Evolutionary conservation across 1,284 basidiomycete genomes (phyloP).

Genomic region (Rhodotorula mucilaginosa): DNA sequence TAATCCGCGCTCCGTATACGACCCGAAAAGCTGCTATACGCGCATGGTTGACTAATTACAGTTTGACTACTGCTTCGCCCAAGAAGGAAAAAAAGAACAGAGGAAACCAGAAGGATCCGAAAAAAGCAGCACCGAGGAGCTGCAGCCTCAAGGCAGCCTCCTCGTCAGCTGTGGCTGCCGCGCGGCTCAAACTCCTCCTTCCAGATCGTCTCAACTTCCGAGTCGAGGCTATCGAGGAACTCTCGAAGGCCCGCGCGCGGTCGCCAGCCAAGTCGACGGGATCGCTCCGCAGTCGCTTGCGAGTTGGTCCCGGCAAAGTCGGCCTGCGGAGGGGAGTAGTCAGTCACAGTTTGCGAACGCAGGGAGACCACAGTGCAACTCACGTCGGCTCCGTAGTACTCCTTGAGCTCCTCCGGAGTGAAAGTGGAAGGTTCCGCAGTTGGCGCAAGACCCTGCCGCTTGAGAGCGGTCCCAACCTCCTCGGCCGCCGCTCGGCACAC

Average conservation of each 20-base stretch:
- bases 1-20: no score
- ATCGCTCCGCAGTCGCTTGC: neutral
- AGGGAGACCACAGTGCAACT: neutral
- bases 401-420: neutral
- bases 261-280: neutral
- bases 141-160: no score
- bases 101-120: no score
- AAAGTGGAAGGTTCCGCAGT: neutral
- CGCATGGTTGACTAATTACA: no score
- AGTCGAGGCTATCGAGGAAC: neutral
- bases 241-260: neutral
- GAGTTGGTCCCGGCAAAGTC: constrained; percentile 3
- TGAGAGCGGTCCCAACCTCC: neutral
- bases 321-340: neutral
- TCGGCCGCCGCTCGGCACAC: neutral
- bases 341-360: neutral
- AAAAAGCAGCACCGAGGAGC: no score
- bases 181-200: neutral
- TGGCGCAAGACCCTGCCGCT: neutral
- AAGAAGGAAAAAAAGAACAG: no score
- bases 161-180: no score
- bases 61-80: no score
- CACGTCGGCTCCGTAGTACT: neutral
- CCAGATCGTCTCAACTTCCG: neutral
- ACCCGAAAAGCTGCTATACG: no score